These are phyloP conservation scores for Pluteus cervinus DNA, from an alignment of 768 basidiomycete species.

Conservation along the genomic window DNA sequence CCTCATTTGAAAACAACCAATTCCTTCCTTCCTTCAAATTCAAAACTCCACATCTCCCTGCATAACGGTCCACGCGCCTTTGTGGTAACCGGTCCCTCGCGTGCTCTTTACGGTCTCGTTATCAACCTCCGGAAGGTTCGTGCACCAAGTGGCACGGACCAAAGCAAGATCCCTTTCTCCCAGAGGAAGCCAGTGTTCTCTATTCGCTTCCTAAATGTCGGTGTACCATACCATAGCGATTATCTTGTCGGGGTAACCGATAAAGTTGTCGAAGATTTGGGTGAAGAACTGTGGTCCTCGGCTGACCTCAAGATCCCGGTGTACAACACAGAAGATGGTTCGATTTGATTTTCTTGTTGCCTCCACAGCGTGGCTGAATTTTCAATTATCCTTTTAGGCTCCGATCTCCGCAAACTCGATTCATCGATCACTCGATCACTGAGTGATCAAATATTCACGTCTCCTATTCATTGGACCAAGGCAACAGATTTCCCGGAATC, in stretches of 20 bases:
- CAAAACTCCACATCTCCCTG: conserved; percentile 80
- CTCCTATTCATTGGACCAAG: conserved; percentile 88
- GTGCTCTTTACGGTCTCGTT: conserved; percentile 90
- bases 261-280: conserved; percentile 70
- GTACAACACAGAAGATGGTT: conserved; percentile 90
- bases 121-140: conserved; percentile 86
- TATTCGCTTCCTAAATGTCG: conserved; percentile 90
- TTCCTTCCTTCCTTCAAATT: conserved; percentile 71
- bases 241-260: conserved; percentile 75
- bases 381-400: conserved; percentile 42
- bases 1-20: conserved; percentile 85
- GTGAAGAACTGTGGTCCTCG: conserved; percentile 71
- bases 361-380: conserved; percentile 11
- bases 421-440: conserved; percentile 81
- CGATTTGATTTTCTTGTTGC: conserved; percentile 19
- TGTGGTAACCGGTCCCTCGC: conserved; percentile 89
- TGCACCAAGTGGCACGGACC: conserved; percentile 82
- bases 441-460: conserved; percentile 90
- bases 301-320: conserved; percentile 77
- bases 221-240: conserved; percentile 91
- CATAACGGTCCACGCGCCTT: conserved; percentile 89
- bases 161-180: conserved; percentile 90
- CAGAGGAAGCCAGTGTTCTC: conserved; percentile 93
- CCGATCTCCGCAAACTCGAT: conserved; percentile 69
- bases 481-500: conserved; percentile 86